Evolutionary conservation across 2,329 filamentous ascomycete genomes (phyloP).

Genomic region (Bipolaris victoriae): DNA sequence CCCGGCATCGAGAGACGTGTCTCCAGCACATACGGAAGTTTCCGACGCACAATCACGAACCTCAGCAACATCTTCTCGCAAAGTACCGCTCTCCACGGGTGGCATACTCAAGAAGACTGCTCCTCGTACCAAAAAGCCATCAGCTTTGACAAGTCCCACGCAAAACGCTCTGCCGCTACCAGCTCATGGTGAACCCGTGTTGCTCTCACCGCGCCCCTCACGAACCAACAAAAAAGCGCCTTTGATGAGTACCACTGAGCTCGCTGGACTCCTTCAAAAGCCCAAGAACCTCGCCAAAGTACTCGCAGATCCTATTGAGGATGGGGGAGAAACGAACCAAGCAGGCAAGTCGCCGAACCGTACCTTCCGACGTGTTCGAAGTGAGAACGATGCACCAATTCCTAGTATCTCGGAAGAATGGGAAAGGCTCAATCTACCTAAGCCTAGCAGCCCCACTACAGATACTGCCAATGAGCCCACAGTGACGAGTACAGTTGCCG

Average conservation of each 20-base stretch:
- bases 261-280: slow-evolving; percentile 33
- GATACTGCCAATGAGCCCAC: slow-evolving; percentile 6
- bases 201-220: slow-evolving; percentile 29
- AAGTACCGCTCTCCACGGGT: slow-evolving; percentile 32
- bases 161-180: not conserved
- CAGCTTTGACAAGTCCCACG: not conserved
- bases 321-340: slow-evolving; percentile 9
- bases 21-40: slow-evolving; percentile 13
- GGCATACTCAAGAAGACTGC: slow-evolving; percentile 32
- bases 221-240: slow-evolving; percentile 26
- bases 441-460: not conserved
- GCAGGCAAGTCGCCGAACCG: slow-evolving; percentile 19
- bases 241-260: slow-evolving; percentile 39
- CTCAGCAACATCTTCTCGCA: slow-evolving; percentile 23
- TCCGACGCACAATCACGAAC: slow-evolving; percentile 16
- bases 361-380: slow-evolving; percentile 37
- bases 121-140: slow-evolving; percentile 15
- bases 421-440: slow-evolving; percentile 37
- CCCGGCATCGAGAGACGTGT: slow-evolving; percentile 5
- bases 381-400: slow-evolving; percentile 43
- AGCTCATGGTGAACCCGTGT: slow-evolving; percentile 19
- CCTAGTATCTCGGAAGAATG: slow-evolving; percentile 37
- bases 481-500: not conserved
- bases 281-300: slow-evolving; percentile 23
- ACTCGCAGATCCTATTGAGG: slow-evolving; percentile 33